Evolutionary conservation across 2,329 filamentous ascomycete genomes (phyloP).

Genomic region (Helicocarpus griseus): DNA sequence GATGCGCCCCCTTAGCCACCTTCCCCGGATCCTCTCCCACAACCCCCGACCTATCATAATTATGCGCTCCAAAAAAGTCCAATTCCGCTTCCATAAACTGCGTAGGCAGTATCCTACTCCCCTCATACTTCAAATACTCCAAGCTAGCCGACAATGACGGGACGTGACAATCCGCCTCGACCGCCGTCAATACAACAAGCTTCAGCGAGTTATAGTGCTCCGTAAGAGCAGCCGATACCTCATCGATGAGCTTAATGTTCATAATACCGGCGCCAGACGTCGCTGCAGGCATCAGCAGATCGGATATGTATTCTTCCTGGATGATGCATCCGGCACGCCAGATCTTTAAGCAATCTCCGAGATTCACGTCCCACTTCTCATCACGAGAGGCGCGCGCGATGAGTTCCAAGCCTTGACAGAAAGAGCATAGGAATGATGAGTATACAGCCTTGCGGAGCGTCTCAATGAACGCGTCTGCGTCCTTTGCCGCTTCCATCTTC

Average conservation of each 20-base stretch:
- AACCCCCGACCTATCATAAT: constrained; percentile 45
- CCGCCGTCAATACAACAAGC: constrained; percentile 44
- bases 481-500: constrained; percentile 21
- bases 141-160: constrained; percentile 53
- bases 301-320: constrained; percentile 54
- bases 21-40: constrained; percentile 44
- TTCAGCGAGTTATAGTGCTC: constrained; percentile 43
- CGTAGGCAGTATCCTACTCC: constrained; percentile 52
- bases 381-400: constrained; percentile 50
- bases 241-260: constrained; percentile 33
- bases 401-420: constrained; percentile 56
- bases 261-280: constrained; percentile 12
- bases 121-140: constrained; percentile 58
- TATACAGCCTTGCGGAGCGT: constrained; percentile 54
- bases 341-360: constrained; percentile 40
- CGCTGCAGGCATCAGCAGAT: constrained; percentile 40
- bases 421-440: constrained; percentile 50
- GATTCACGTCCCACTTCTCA: constrained; percentile 47
- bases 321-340: constrained; percentile 66
- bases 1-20: constrained; percentile 48
- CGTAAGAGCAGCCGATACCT: constrained; percentile 46
- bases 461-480: constrained; percentile 43
- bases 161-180: constrained; percentile 50
- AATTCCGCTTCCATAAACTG: constrained; percentile 62
- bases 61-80: constrained; percentile 61